phyloP scores from a whole-genome alignment of 305 asterid species.

The Striga hermonthica region DNA sequence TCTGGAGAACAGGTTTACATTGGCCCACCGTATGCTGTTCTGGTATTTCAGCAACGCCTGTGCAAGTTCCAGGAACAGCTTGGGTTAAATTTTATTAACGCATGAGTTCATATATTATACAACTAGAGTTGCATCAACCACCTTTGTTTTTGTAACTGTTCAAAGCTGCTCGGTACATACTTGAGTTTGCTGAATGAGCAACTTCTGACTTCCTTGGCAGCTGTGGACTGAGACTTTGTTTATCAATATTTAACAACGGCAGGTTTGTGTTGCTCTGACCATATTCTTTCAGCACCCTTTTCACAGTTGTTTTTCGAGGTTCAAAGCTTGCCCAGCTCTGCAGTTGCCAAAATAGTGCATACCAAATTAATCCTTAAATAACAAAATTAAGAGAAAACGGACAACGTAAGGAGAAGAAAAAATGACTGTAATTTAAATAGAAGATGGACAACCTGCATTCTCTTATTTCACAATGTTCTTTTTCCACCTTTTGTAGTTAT shows the following conservation, averaged over 20 bases:
- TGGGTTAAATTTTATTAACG: slow-evolving; percentile 20
- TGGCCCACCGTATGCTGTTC: slow-evolving; percentile 37
- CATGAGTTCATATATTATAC: slow-evolving; percentile 3
- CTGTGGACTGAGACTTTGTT: slow-evolving; percentile 46
- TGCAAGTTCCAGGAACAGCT: slow-evolving; percentile 27
- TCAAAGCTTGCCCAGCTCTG: slow-evolving; percentile 78
- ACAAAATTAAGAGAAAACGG: slow-evolving; percentile 11
- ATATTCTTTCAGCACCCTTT: slow-evolving; percentile 57
- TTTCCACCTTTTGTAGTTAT: slow-evolving; percentile 4
- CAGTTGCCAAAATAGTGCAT: slow-evolving; percentile 30
- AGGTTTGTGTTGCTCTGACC: slow-evolving; percentile 46
- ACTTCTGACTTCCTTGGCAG: slow-evolving; percentile 42
- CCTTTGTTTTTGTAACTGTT: slow-evolving; percentile 51
- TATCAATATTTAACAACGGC: slow-evolving; percentile 42
- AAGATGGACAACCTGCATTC: background rate
- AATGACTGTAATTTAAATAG: slow-evolving; percentile 5
- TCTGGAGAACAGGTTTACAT: slow-evolving; percentile 36
- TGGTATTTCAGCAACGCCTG: slow-evolving; percentile 43
- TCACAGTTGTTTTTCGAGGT: slow-evolving; percentile 81
- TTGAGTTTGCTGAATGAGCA: slow-evolving; percentile 38
- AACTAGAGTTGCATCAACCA: slow-evolving; percentile 34
- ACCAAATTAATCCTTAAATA: slow-evolving; percentile 25
- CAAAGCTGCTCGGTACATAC: slow-evolving; percentile 37
- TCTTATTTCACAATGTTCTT: slow-evolving; percentile 7
- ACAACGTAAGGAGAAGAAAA: background rate